Evolutionary conservation across 1,139 yeast species (phyloP).

Genomic region (Scheffersomyces insectosa): DNA sequence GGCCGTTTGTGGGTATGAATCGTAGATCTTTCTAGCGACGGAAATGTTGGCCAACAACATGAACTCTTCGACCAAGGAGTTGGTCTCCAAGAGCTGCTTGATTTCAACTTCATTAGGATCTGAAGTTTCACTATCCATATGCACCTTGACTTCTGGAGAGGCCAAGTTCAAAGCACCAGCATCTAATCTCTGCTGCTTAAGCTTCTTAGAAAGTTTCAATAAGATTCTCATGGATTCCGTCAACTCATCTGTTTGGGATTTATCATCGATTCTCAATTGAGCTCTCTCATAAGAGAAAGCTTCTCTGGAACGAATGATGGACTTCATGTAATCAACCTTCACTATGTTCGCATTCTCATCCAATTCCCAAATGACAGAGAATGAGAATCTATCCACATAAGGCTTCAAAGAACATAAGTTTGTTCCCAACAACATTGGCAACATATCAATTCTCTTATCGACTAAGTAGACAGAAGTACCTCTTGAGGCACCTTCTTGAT

Average conservation of each 20-base stretch:
- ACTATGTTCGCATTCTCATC: constrained; percentile 85
- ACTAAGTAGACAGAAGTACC: constrained; percentile 97
- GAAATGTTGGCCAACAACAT: constrained; percentile 97
- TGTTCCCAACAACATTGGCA: constrained; percentile 93
- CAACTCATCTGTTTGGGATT: constrained; percentile 73
- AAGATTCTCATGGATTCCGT: constrained; percentile 88
- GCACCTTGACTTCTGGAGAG: constrained; percentile 96
- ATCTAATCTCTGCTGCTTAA: constrained; percentile 82
- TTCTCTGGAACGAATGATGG: constrained; percentile 86
- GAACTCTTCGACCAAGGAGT: constrained; percentile 95
- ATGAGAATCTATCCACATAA: constrained; percentile 93
- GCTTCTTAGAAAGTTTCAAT: constrained; percentile 71
- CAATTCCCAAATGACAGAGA: constrained; percentile 94
- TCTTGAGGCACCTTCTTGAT: constrained; percentile 94
- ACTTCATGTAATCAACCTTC: constrained; percentile 78
- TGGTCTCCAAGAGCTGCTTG: constrained; percentile 83
- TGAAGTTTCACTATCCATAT: constrained; percentile 94
- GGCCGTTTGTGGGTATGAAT: constrained; percentile 95
- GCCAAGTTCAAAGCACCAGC: constrained; percentile 98
- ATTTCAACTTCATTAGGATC: constrained; percentile 97
- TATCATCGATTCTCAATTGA: constrained; percentile 86
- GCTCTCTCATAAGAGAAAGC: constrained; percentile 96
- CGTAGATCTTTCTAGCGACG: constrained; percentile 89
- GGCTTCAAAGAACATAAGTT: constrained; percentile 95
- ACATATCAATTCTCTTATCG: constrained; percentile 99